Percentiles rank a stretch among this genome's conserved stretches.
These are phyloP conservation scores for Podaxis pistillaris DNA, from an alignment of 768 basidiomycete species.

Conservation along the genomic window DNA sequence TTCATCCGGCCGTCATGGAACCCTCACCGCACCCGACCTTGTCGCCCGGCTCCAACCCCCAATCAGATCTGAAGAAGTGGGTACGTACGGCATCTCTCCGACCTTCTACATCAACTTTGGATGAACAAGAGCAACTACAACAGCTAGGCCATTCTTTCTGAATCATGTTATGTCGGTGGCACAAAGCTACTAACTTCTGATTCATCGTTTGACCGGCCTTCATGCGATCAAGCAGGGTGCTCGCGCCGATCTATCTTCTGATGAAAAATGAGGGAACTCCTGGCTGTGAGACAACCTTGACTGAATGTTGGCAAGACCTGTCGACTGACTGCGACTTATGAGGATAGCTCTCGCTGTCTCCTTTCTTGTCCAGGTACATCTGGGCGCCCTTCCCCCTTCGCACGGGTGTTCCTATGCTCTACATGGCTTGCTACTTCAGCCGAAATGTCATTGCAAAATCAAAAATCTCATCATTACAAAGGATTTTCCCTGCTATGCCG, in stretches of 20 bases:
- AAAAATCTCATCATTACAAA: neutral
- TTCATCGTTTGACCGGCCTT: neutral
- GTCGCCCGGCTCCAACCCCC: neutral
- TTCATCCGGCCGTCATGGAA: constrained; percentile 8
- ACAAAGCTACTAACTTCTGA: neutral
- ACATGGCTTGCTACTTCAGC: neutral
- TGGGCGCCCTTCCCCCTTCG: neutral
- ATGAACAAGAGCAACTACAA: neutral
- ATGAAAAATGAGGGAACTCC: neutral
- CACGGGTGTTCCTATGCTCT: neutral
- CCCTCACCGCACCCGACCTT: neutral
- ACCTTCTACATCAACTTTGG: neutral
- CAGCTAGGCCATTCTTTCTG: neutral
- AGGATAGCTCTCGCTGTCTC: neutral
- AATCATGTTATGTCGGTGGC: neutral
- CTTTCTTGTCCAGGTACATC: neutral
- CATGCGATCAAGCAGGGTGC: neutral
- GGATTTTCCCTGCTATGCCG: neutral
- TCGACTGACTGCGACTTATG: neutral
- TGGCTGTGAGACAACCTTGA: neutral
- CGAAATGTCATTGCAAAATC: neutral
- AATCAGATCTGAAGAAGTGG: neutral
- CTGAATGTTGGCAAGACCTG: constrained; percentile 1
- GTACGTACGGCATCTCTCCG: neutral
- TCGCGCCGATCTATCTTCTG: neutral